A percentile compares a stretch with the other conserved stretches of the same genome.
Evolutionary conservation across 2,329 filamentous ascomycete species (phyloP).

Genomic region (Arachnomyces sp.): DNA sequence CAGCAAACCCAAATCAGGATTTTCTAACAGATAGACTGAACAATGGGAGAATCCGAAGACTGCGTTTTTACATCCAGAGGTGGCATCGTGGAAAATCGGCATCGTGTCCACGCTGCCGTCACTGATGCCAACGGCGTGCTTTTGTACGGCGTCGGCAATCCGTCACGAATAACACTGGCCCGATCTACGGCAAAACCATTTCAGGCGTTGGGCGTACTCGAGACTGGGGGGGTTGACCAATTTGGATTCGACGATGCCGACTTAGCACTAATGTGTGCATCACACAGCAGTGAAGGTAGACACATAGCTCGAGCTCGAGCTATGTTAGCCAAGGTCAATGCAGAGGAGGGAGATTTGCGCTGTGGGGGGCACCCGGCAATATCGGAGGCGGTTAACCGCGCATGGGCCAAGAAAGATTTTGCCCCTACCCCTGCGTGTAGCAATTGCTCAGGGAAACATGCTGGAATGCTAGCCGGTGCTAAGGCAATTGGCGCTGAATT

Average conservation of each 20-base stretch:
- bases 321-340: conserved; percentile 33
- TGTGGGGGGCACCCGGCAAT: conserved; percentile 39
- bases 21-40: too few species aligned
- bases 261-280: conserved; percentile 42
- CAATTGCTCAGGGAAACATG: conserved; percentile 46
- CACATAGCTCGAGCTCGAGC: conserved; percentile 31
- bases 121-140: conserved; percentile 32
- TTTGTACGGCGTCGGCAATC: conserved; percentile 36
- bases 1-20: too few species aligned
- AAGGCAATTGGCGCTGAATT: conserved; percentile 27
- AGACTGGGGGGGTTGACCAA: conserved; percentile 33
- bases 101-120: conserved; percentile 38
- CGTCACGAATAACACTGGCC: conserved; percentile 35
- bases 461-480: conserved; percentile 41
- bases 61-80: conserved; percentile 32
- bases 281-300: conserved; percentile 38
- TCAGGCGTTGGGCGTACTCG: conserved; percentile 39
- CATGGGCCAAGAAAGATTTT: conserved; percentile 35
- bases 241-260: conserved; percentile 35
- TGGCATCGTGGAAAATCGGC: conserved; percentile 36
- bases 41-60: conserved; percentile 13
- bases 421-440: conserved; percentile 34
- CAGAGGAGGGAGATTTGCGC: conserved; percentile 29
- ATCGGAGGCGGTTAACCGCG: conserved; percentile 27
- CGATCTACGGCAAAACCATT: conserved; percentile 43